Base-by-base conservation (phyloP, 2,329 filamentous ascomycete species). In the Cytospora piceae region DNA sequence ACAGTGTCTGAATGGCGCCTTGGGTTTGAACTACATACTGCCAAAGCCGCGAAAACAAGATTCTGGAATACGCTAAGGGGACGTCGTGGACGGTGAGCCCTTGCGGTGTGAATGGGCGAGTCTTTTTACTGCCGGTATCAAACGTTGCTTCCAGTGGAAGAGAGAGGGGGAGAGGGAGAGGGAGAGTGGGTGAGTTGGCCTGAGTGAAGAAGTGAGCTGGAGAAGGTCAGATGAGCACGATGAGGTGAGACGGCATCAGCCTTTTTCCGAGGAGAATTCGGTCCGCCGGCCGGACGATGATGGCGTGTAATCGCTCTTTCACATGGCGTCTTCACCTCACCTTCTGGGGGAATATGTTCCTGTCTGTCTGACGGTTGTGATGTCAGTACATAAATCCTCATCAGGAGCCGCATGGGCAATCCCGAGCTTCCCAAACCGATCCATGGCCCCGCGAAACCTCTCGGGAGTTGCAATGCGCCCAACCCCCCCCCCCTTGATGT, bases 231-330 rank as follows among this genome's bases (percentile, higher is more conserved):
- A 34, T 34, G 32, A 6, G 4, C 32, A 34, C 32, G 64, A 61
- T 65, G 64, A 58, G 42, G 64, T 66, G 55, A 66, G 64, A 66
- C 59, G 60, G 63, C 63, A 62, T 55, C 55, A 59, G 46, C 57
- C 58, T 62, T 62, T 24, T 62, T 11, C 37, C 37, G 37, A 39
- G 37, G 37, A 11, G 37, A 34, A 20, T 24, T 32, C 59, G 59
- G 49, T 61, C 59, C 59, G 59, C 31, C 24, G 52, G 37, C 52
- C 60, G 52, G 37, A 46, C 52, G 60, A 56, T 62, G 14, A 49
- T n/a, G 52, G 15, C 42, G 60, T 20, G 60, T 37, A 7, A 31
- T 39, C 20, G 42, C 1, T 22, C 42, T 17, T 49, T 62, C 52
- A 53, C 51, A 32, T 54, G 51, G 52, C 59, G 37, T 31, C 34